phyloP scores from a whole-genome alignment of 345 rosid genomes.

The Pelargonium nanum region DNA sequence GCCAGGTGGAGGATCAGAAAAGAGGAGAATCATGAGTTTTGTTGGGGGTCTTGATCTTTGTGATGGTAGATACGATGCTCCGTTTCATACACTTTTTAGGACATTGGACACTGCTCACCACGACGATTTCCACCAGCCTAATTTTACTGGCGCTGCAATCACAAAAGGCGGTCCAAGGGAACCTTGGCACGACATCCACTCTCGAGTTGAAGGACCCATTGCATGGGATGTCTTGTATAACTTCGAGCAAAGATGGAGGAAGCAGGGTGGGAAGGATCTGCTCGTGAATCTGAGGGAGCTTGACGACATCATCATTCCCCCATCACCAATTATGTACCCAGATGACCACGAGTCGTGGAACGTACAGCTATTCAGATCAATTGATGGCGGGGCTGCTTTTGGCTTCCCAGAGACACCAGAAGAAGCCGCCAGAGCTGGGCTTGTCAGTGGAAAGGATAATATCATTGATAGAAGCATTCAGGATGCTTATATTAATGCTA shows the following conservation, averaged over 20 bases:
- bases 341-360: conserved; percentile 29
- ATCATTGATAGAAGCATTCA: conserved; percentile 36
- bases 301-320: conserved; percentile 24
- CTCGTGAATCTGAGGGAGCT: conserved; percentile 28
- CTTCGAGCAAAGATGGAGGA: conserved; percentile 38
- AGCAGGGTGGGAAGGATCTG: conserved; percentile 34
- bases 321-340: conserved; percentile 22
- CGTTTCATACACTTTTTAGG: conserved; percentile 24
- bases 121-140: conserved; percentile 39
- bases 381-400: conserved; percentile 34
- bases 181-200: conserved; percentile 43
- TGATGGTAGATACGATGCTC: conserved; percentile 12
- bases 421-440: conserved; percentile 30
- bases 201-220: conserved; percentile 32
- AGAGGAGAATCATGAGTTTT: conserved; percentile 10
- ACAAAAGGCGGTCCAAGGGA: conserved; percentile 34
- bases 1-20: not conserved
- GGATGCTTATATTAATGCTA: conserved; percentile 32
- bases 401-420: conserved; percentile 34
- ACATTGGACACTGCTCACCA: conserved; percentile 32
- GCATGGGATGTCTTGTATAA: conserved; percentile 39
- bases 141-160: conserved; percentile 29
- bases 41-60: conserved; percentile 10
- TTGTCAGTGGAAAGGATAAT: conserved; percentile 31
- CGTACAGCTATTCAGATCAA: conserved; percentile 33